Evolutionary conservation across 2,329 filamentous ascomycete genomes (phyloP).

Genomic region (Paecilomyces variotii): DNA sequence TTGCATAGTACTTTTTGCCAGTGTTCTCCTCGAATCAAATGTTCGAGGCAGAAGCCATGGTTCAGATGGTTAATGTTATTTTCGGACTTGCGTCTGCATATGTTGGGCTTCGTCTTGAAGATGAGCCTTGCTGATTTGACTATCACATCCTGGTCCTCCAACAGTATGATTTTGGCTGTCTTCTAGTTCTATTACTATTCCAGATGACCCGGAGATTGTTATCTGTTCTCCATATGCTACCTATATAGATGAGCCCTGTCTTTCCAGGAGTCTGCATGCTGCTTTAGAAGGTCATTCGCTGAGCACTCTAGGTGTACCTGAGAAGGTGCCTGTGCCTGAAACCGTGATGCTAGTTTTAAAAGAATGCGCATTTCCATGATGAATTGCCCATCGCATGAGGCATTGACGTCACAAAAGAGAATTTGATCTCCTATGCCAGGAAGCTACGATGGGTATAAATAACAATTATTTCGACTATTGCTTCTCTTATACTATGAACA

Average conservation of each 20-base stretch:
- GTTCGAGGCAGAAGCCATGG: constrained; percentile 1
- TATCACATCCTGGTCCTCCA: neutral
- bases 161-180: neutral
- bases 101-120: neutral
- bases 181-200: neutral
- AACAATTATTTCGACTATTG: no score
- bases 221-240: neutral
- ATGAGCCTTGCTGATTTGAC: neutral
- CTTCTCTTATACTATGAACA: no score
- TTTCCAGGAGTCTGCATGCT: neutral
- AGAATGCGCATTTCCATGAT: neutral
- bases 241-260: neutral
- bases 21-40: neutral
- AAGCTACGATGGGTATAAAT: no score
- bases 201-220: neutral
- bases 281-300: no score
- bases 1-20: constrained; percentile 10
- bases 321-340: neutral
- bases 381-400: neutral
- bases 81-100: neutral
- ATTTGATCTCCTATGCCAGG: no score
- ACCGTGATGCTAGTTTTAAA: neutral
- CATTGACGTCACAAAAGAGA: neutral
- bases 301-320: neutral
- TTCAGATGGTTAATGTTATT: neutral